Evolutionary conservation across 2,329 filamentous ascomycete genomes (phyloP), one percentile per base, ranked within the genome.

Genomic region (Diaporthe helianthi): DNA sequence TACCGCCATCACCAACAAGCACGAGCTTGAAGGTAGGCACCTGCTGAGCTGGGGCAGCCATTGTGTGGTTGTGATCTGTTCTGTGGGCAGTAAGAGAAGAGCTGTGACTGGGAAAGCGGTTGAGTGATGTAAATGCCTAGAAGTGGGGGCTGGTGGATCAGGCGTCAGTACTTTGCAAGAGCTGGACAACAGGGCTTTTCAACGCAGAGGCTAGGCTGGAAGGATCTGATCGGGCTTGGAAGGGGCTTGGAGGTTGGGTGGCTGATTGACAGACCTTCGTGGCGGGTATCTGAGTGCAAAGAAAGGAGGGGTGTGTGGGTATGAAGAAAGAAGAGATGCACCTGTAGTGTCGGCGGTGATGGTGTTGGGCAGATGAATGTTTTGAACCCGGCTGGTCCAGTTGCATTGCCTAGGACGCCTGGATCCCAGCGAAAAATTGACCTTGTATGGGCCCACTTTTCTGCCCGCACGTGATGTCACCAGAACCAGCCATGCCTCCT

Each of bases 1-100:
- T 99, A 89, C 96, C 96, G 85, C 96, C 96, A 82, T 99, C 96
- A 83, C 96, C 96, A 80, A 99, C 96, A 85, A 99, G 93, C 83
- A 99, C 96, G 79, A 99, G 93, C 93, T 99, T 99, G 92, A 99
- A 99, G 83, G 93, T 97, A 76, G 95, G 93, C 75, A 85, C 79
- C 73, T 75, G 75, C 74, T 81, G 78, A 81, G 81, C 76, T 73
- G 58, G 58, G 44, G 79, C 78, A 83, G 92, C 89, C 93, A 96
- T 97, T 78, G 97, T 78, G 78, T 82, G 77, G 78, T 74, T 76
- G 75, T 76, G 74, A 73, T 75, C 76, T 76, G 70, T 65, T 64
- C 63, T 33, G 49, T 63, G 15, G 52, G 46, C 38, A 67, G 64
- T 44, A 60, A 49, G 70, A 41, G 51, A 61, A 67, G 64, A 67